Conservation (phyloP, 1,284 basidiomycete genomes). For the Cutaneotrichosporon arboriforme region DNA sequence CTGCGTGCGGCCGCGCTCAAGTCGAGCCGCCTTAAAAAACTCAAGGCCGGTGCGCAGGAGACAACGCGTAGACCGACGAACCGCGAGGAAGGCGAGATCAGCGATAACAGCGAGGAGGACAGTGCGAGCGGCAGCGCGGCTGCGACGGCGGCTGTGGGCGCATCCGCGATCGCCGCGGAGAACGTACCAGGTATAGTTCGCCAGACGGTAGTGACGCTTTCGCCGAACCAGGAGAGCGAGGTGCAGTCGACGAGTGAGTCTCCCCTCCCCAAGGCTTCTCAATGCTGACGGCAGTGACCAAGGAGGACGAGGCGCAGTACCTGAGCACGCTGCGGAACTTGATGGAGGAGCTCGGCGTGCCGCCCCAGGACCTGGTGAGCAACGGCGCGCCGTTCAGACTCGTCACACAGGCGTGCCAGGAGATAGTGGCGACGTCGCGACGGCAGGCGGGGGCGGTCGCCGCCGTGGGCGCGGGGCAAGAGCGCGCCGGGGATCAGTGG, state of each 20-base stretch:
- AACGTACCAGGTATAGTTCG: constrained; percentile 2
- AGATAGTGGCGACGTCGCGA: constrained; percentile 26
- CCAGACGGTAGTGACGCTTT: constrained; percentile 13
- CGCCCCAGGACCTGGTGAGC: constrained; percentile 28
- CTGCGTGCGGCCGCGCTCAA: constrained; percentile 11
- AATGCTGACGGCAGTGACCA: constrained; percentile 23
- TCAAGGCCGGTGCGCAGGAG: neutral
- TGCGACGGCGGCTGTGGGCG: too few relatives aligned
- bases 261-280: neutral
- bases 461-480: too few relatives aligned
- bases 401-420: constrained; percentile 34
- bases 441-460: constrained; percentile 5
- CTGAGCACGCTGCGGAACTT: constrained; percentile 34
- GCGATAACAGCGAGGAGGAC: constrained; percentile 5
- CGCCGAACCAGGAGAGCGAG: neutral
- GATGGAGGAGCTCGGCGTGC: constrained; percentile 25
- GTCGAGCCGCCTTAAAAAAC: constrained; percentile 6
- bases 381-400: constrained; percentile 29
- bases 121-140: neutral
- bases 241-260: neutral
- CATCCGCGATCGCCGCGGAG: too few relatives aligned
- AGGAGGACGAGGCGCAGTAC: constrained; percentile 29
- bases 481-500: neutral
- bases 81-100: constrained; percentile 18
- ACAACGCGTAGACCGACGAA: neutral